Conservation (phyloP, 2,329 filamentous ascomycete species). For the Chaetomium sp. region DNA sequence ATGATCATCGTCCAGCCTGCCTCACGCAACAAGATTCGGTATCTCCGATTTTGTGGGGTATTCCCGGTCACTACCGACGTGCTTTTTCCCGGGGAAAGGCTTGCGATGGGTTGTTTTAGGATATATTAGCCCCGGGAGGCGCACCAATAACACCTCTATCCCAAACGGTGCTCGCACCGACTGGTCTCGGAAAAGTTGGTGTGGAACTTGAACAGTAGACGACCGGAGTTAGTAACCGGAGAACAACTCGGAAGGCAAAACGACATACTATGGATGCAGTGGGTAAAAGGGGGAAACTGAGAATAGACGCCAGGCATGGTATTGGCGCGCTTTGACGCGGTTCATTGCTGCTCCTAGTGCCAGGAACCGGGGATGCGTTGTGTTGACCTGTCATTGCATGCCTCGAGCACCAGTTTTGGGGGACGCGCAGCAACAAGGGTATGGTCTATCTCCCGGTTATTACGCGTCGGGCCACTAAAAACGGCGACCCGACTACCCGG, state of each 20-base stretch:
- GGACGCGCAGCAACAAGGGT: neutral
- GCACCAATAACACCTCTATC: neutral
- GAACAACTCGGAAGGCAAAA: neutral
- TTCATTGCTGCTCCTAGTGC: no score
- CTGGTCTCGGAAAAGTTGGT: neutral
- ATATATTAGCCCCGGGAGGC: neutral
- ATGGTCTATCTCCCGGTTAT: neutral
- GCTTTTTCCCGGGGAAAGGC: slow-evolving; percentile 9
- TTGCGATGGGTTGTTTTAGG: neutral
- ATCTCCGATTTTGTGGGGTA: slow-evolving; percentile 21
- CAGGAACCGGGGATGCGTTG: neutral
- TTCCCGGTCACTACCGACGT: slow-evolving; percentile 15
- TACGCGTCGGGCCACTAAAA: neutral
- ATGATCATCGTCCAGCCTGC: neutral
- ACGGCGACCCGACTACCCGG: neutral
- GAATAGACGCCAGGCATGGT: neutral
- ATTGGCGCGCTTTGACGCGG: neutral
- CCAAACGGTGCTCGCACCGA: neutral
- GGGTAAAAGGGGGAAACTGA: neutral
- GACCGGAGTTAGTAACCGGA: neutral
- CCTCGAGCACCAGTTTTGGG: neutral
- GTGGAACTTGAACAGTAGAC: neutral
- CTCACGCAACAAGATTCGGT: neutral
- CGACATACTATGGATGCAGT: neutral
- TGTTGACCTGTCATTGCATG: neutral